Evolutionary conservation across 192 early-diverging fungal genomes (phyloP).

Genomic region (Coemansia guatemalensis): DNA sequence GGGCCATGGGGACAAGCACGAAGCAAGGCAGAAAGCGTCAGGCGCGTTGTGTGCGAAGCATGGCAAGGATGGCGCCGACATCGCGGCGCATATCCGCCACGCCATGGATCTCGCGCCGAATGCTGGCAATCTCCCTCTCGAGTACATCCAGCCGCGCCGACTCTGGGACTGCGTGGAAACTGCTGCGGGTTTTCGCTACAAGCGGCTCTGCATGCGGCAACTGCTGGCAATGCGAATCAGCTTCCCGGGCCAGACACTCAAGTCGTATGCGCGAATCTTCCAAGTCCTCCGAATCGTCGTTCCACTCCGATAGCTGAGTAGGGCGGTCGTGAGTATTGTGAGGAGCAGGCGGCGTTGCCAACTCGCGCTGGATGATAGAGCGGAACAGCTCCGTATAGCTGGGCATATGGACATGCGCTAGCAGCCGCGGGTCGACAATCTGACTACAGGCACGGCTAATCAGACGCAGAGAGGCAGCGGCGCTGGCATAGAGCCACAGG

Average conservation of each 20-base stretch:
- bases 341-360: not conserved
- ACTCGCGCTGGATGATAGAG: not conserved
- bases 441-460: conserved; percentile 17
- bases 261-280: conserved; percentile 10
- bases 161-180: not conserved
- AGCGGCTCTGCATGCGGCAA: not conserved
- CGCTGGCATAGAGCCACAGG: conserved; percentile 49
- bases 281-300: not conserved
- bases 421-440: conserved; percentile 1
- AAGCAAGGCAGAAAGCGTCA: not conserved
- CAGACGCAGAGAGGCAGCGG: conserved; percentile 25
- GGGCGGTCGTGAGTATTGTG: not conserved
- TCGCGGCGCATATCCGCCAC: conserved; percentile 30
- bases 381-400: conserved; percentile 7
- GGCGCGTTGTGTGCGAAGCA: conserved; percentile 11
- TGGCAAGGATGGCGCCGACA: conserved; percentile 12
- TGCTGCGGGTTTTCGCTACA: not conserved
- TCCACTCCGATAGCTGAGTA: not conserved
- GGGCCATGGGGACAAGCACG: not conserved
- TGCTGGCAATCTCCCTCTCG: conserved; percentile 19
- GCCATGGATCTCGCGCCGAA: conserved; percentile 22
- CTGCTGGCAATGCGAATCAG: not conserved
- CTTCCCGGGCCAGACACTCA: conserved; percentile 4
- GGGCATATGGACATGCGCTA: conserved; percentile 19
- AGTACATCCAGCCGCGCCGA: conserved; percentile 15